These are phyloP conservation scores for Peniophora sp. DNA, from an alignment of 1,284 basidiomycete species.

Conservation along the genomic window DNA sequence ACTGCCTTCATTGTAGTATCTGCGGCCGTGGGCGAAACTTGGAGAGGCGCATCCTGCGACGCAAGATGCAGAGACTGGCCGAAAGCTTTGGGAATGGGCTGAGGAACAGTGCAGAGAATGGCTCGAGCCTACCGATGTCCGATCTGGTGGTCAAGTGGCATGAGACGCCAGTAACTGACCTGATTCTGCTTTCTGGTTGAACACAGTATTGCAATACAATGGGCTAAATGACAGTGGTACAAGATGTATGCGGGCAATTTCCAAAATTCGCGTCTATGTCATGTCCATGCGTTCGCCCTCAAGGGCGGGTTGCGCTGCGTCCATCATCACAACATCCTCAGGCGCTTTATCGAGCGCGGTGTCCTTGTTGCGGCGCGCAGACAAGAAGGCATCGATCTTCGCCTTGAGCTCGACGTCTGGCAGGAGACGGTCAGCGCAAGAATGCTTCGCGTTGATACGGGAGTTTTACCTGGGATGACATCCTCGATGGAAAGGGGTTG, in stretches of 20 bases:
- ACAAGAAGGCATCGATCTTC: constrained; percentile 54
- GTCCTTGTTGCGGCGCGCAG: constrained; percentile 36
- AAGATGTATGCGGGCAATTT: no score
- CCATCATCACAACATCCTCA: constrained; percentile 26
- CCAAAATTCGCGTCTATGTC: constrained; percentile 26
- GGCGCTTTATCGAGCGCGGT: constrained; percentile 19
- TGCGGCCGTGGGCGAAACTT: constrained; percentile 29
- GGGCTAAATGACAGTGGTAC: no score
- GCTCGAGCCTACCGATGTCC: no score
- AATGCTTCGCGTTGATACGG: background rate
- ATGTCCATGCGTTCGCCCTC: constrained; percentile 1
- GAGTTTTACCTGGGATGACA: constrained; percentile 60
- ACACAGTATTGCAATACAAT: no score
- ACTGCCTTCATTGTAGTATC: constrained; percentile 15
- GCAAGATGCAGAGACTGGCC: constrained; percentile 20
- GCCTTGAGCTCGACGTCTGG: constrained; percentile 54
- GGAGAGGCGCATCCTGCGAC: constrained; percentile 13
- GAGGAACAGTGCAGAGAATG: constrained; percentile 21
- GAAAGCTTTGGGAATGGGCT: constrained; percentile 28
- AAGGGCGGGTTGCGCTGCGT: constrained; percentile 15
- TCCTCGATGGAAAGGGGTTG: constrained; percentile 75
- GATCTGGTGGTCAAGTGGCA: no score
- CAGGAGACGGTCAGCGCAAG: background rate
- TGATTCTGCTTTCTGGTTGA: no score
- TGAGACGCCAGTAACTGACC: no score